Evolutionary conservation across 2,329 filamentous ascomycete genomes (phyloP), one percentile per base, ranked within the genome.

Genomic region (Microdochium paspali): DNA sequence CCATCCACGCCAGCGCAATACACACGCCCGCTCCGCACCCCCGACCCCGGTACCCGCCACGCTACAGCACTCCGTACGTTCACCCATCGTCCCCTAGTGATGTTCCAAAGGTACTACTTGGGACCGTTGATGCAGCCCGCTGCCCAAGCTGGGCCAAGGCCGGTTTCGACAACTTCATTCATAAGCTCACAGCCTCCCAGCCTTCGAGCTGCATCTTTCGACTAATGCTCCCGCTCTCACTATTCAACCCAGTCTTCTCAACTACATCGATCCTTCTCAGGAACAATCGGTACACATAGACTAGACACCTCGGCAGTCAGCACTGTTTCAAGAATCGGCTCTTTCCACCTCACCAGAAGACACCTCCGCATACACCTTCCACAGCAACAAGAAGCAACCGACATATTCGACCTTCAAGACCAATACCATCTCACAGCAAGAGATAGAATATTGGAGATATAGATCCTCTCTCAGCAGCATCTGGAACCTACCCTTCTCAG

Each of bases 401-500:
- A 28, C 26, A 28, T 21, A n/a, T 44, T 44, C 26, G 7, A 28
- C 13, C 26, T 28, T 28, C 26, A 28, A 7, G 26, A 7, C n/a
- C 43, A 53, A 44, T 42, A 39, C 46, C 45, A 25, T 24, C 44
- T 50, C 52, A 52, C 53, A 50, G 50, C 47, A 50, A 53, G 55
- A 54, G 50, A 52, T 52, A 50, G 46, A 48, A 50, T 50, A n/a
- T n/a, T n/a, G n/a, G n/a, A n/a, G n/a, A n/a, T n/a, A n/a, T n/a
- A n/a, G n/a, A n/a, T n/a, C n/a, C n/a, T n/a, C n/a, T n/a, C n/a
- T n/a, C n/a, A n/a, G n/a, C n/a, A n/a, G n/a, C n/a, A n/a, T n/a
- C n/a, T n/a, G n/a, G n/a, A n/a, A n/a, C n/a, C n/a, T n/a, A n/a
- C n/a, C n/a, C n/a, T n/a, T n/a, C n/a, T n/a, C n/a, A n/a, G n/a